phyloP scores from a whole-genome alignment of 2,329 filamentous ascomycete species.

The Colletotrichum neosansevieriae region DNA sequence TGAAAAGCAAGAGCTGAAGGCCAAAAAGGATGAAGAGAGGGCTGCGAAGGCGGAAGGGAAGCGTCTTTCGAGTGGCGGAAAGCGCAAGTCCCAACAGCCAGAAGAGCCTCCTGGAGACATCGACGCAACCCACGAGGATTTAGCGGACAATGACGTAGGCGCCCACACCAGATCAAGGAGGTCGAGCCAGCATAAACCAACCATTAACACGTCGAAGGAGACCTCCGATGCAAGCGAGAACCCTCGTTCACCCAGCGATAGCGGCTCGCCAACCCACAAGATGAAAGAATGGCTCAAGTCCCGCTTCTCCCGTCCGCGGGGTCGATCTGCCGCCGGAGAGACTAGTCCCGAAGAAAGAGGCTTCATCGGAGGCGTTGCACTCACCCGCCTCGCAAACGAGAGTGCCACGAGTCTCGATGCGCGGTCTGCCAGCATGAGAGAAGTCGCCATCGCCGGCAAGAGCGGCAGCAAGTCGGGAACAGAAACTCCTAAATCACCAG shows the following conservation, averaged over 20 bases:
- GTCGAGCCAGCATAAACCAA: constrained; percentile 36
- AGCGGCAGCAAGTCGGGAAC: constrained; percentile 47
- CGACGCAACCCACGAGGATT: not conserved
- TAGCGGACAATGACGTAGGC: not conserved
- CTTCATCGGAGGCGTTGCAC: constrained; percentile 65
- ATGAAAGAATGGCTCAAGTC: constrained; percentile 69
- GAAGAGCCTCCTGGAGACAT: constrained; percentile 37
- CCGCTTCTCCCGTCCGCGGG: constrained; percentile 58
- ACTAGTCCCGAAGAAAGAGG: constrained; percentile 48
- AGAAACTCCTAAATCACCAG: constrained; percentile 30
- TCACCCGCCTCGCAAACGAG: constrained; percentile 55
- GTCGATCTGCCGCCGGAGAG: constrained; percentile 55
- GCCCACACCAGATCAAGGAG: not conserved
- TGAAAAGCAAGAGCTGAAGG: constrained; percentile 61
- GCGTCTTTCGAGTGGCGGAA: constrained; percentile 62
- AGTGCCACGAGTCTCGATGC: constrained; percentile 59
- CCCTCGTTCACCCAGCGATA: constrained; percentile 40
- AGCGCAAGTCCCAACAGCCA: constrained; percentile 57
- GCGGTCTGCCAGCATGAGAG: constrained; percentile 57
- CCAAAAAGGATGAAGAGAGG: constrained; percentile 65
- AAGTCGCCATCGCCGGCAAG: constrained; percentile 60
- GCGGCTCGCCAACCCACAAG: constrained; percentile 50
- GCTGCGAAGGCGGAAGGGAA: constrained; percentile 66
- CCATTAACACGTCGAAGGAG: constrained; percentile 41
- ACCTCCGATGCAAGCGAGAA: constrained; percentile 11